These are phyloP conservation scores for Phellinidium pouzarii DNA, from an alignment of 1,284 basidiomycete genomes.

Conservation along the genomic window DNA sequence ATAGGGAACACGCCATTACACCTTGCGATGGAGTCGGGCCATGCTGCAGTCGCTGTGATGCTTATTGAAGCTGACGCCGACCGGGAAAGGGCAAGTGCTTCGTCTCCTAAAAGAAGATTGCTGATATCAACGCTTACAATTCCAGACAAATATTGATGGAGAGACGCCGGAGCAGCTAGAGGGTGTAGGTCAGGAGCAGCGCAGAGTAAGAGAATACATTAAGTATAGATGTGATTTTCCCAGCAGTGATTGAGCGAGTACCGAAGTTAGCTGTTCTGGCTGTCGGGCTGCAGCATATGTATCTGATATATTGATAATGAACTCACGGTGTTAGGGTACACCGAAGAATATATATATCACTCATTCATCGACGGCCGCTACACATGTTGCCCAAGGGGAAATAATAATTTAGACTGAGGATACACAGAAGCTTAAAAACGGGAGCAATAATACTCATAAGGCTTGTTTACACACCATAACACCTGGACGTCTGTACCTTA, in stretches of 20 bases:
- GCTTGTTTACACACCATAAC: too few species aligned
- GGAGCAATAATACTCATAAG: too few species aligned
- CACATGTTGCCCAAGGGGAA: not conserved
- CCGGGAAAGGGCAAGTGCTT: conserved; percentile 64
- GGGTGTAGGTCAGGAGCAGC: conserved; percentile 86
- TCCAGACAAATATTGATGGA: conserved; percentile 73
- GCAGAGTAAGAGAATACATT: conserved; percentile 68
- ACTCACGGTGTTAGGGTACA: too few species aligned
- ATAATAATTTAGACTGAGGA: not conserved
- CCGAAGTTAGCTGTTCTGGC: too few species aligned
- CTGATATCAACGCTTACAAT: conserved; percentile 9
- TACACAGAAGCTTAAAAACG: not conserved
- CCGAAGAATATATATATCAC: not conserved
- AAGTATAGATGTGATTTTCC: conserved; percentile 57
- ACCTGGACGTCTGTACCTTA: not conserved
- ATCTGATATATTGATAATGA: not conserved
- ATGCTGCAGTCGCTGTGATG: conserved; percentile 82
- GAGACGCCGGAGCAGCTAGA: conserved; percentile 78
- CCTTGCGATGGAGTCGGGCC: conserved; percentile 90
- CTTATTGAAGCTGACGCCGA: conserved; percentile 93
- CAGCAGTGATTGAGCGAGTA: conserved; percentile 26
- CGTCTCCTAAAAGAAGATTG: conserved; percentile 1
- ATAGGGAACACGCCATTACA: conserved; percentile 92
- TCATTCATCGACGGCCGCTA: not conserved
- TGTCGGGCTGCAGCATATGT: too few species aligned